Evolutionary conservation across 1,284 basidiomycete species (phyloP).

Genomic region (Cryptococcus sp.): DNA sequence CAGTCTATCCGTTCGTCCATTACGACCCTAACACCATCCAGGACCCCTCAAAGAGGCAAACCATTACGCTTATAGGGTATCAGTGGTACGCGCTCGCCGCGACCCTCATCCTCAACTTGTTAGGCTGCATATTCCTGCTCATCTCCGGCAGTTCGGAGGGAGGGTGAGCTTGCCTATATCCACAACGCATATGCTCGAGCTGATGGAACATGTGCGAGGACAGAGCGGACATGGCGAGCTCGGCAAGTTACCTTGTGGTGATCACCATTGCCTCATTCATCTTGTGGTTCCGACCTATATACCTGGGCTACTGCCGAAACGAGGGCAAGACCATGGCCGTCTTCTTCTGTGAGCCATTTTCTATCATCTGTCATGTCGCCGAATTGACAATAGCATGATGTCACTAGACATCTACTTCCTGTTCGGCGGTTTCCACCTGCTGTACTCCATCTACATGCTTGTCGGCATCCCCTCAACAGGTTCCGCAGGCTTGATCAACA

Average conservation of each 20-base stretch:
- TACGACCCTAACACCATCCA: constrained; percentile 82
- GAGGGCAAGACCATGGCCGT: constrained; percentile 52
- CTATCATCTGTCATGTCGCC: neutral
- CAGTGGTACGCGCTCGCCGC: constrained; percentile 79
- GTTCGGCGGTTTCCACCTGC: constrained; percentile 89
- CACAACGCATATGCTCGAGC: constrained; percentile 19
- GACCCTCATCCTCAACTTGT: constrained; percentile 84
- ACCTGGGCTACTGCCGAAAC: constrained; percentile 96
- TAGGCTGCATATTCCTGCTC: constrained; percentile 85
- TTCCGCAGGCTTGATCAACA: constrained; percentile 92
- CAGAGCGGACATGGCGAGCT: constrained; percentile 38
- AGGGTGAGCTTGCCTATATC: constrained; percentile 53
- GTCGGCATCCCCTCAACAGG: constrained; percentile 87
- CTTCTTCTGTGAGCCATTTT: constrained; percentile 57
- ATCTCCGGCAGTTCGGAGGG: constrained; percentile 73
- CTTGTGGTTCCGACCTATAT: constrained; percentile 92
- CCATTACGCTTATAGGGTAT: constrained; percentile 80
- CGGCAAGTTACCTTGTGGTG: constrained; percentile 67
- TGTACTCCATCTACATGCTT: constrained; percentile 84
- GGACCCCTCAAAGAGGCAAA: constrained; percentile 72
- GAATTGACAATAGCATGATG: constrained; percentile 16
- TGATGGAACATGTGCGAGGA: neutral
- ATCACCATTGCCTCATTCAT: constrained; percentile 82
- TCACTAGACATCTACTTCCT: constrained; percentile 85
- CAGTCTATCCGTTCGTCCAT: constrained; percentile 91